Evolutionary conservation across 2,329 filamentous ascomycete species (phyloP).

Genomic region (Nakataea oryzae): DNA sequence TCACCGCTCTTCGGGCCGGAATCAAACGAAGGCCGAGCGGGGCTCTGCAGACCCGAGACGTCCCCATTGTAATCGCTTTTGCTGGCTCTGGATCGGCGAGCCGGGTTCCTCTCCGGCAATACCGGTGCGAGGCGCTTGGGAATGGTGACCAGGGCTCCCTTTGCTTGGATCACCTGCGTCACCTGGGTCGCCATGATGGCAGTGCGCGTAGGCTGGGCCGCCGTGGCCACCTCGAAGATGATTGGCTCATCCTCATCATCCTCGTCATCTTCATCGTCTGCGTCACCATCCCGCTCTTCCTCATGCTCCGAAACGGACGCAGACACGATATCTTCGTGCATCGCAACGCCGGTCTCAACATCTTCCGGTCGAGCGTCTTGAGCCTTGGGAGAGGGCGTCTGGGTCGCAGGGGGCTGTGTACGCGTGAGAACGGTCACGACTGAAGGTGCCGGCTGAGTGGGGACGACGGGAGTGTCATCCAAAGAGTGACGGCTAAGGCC

Average conservation of each 20-base stretch:
- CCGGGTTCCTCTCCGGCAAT: slow-evolving; percentile 67
- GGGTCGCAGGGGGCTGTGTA: not conserved
- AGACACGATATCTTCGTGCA: slow-evolving; percentile 12
- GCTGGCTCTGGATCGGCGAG: slow-evolving; percentile 42
- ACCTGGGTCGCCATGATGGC: slow-evolving; percentile 53
- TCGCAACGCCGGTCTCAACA: not conserved
- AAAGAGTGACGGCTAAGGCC: slow-evolving; percentile 24
- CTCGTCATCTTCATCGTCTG: slow-evolving; percentile 36
- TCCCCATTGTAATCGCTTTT: slow-evolving; percentile 49
- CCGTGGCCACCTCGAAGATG: slow-evolving; percentile 55
- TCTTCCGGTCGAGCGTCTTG: not conserved
- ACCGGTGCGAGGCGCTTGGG: slow-evolving; percentile 70
- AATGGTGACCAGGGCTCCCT: slow-evolving; percentile 75
- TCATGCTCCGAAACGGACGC: slow-evolving; percentile 17
- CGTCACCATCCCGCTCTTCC: slow-evolving; percentile 21
- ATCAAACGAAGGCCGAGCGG: slow-evolving; percentile 37
- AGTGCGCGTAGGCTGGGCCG: slow-evolving; percentile 45
- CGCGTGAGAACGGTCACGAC: not conserved
- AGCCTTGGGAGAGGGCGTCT: not conserved
- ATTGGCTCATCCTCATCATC: slow-evolving; percentile 53
- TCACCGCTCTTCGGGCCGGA: slow-evolving; percentile 6
- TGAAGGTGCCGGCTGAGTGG: not conserved
- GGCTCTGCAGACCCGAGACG: slow-evolving; percentile 39
- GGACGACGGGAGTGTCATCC: not conserved
- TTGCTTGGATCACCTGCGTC: slow-evolving; percentile 57